Conservation (phyloP, 805 yeast genomes). For the Zygotorulaspora florentina region DNA sequence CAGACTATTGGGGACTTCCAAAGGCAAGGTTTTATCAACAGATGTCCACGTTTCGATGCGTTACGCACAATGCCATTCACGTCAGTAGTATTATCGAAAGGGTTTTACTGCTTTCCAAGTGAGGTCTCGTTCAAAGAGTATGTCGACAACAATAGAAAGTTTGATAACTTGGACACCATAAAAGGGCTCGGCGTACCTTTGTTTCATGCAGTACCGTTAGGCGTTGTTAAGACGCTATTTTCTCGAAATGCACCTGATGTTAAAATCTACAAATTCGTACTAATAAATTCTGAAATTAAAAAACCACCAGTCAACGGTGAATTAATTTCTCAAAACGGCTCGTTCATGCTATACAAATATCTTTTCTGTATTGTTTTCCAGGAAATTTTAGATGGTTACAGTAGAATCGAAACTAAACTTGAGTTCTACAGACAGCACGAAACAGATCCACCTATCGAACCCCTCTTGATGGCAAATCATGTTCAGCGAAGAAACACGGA, state of each 20-base stretch:
- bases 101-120: constrained; percentile 39
- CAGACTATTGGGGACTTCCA: constrained; percentile 30
- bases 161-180: constrained; percentile 18
- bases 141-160: constrained; percentile 27
- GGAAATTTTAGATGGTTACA: constrained; percentile 20
- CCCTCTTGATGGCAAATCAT: constrained; percentile 32
- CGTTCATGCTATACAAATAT: constrained; percentile 21
- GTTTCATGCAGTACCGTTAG: constrained; percentile 33
- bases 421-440: constrained; percentile 27
- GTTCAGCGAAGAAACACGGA: constrained; percentile 35
- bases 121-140: constrained; percentile 30
- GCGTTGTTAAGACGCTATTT: constrained; percentile 31
- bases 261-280: constrained; percentile 30
- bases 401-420: constrained; percentile 31
- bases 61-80: constrained; percentile 34
- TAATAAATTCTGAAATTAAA: constrained; percentile 13
- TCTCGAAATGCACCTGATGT: constrained; percentile 27
- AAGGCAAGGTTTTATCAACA: constrained; percentile 28
- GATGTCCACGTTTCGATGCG: constrained; percentile 27
- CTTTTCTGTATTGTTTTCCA: constrained; percentile 35
- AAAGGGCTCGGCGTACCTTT: constrained; percentile 36
- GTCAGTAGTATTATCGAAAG: constrained; percentile 35
- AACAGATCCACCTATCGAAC: constrained; percentile 19
- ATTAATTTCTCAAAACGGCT: constrained; percentile 10
- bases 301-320: constrained; percentile 14